These are phyloP conservation scores for Thuidium tamariscinum DNA, from an alignment of 225 moss, liverwort and hornwort species.

Conservation along the genomic window DNA sequence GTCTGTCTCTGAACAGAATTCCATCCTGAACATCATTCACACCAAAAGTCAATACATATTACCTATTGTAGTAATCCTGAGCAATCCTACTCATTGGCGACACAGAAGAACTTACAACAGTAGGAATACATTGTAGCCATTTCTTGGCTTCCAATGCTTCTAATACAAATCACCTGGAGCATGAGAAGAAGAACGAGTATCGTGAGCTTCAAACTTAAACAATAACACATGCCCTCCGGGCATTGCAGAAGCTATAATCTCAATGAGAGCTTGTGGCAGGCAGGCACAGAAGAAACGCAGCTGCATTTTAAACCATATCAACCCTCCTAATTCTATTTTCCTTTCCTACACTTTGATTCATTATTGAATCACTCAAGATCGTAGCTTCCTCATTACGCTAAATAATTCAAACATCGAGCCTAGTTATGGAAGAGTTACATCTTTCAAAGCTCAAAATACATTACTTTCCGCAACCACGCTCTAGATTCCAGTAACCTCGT, in stretches of 20 bases:
- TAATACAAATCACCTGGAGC: not conserved
- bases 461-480: not conserved
- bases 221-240: not conserved
- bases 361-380: not conserved
- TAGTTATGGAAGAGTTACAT: not conserved
- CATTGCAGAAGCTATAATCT: not conserved
- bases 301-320: not conserved
- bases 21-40: constrained; percentile 22
- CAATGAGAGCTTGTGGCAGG: not conserved
- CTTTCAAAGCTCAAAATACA: not conserved
- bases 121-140: not conserved
- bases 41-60: not conserved
- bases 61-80: not conserved
- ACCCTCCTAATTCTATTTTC: not conserved
- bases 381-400: not conserved
- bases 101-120: not conserved
- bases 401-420: not conserved
- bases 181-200: not conserved
- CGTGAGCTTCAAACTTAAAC: not conserved
- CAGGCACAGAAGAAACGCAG: not conserved
- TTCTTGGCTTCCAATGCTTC: not conserved
- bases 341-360: not conserved
- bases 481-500: not conserved
- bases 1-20: constrained; percentile 29
- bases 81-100: not conserved